Evolutionary conservation across 2,329 filamentous ascomycete genomes (phyloP), one percentile per base, ranked within the genome.

Genomic region (Cadophora gregata): DNA sequence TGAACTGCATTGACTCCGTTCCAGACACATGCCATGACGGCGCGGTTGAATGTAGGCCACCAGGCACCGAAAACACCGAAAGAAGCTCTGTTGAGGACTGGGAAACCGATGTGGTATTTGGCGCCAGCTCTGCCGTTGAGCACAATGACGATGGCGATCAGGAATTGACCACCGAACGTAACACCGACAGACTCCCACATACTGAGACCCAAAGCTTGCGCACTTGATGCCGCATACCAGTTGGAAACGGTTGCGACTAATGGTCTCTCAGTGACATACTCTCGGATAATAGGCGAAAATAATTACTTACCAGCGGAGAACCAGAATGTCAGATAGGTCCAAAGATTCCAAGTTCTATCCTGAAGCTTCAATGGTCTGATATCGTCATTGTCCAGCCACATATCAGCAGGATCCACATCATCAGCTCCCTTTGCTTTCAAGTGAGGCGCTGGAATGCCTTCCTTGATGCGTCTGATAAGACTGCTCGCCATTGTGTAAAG

Each of bases 151-250:
- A 79, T 59, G 42, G 78, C 78, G 63, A 80, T 78, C 10, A 83
- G 73, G 27, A 78, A 74, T 42, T 82, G 78, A 50, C 83, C 83
- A 4, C 76, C 80, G 33, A 80, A 72, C 51, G 77, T 72, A 73
- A 80, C 78, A 56, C 72, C 80, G 31, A 84, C 67, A 16, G 79
- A 78, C 70, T 84, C 82, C 83, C 83, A 85, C 78, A 84, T 82
- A 48, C 78, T 80, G 25, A 85, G 73, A 10, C 83, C 83, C 9
- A 80, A 68, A 2, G 80, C 75, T 70, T 80, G 78, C 1, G 77
- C 80, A 4, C 80, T 77, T 6, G 77, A 78, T 1, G 77, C 77
- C 16, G 78, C 75, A 72, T 82, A 80, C 73, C 79, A 77, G 64
- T 78, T 78, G 27, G 77, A 77, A 5, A 80, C 78, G 25, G 79